These are phyloP conservation scores for Komagataea norvegica DNA, from an alignment of 1,139 yeast species.

Conservation along the genomic window DNA sequence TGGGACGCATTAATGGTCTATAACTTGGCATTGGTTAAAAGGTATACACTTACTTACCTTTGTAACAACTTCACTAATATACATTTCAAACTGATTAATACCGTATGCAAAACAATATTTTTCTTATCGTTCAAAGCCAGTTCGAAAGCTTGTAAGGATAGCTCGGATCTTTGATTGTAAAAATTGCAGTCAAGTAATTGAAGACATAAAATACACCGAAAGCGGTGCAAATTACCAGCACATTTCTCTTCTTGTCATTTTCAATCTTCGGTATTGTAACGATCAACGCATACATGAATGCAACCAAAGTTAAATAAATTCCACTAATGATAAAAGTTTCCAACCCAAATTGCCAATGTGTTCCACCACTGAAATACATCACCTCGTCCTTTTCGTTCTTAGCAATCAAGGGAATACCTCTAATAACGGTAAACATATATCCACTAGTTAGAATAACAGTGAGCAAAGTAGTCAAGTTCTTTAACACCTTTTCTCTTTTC, in stretches of 20 bases:
- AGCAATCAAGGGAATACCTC: constrained; percentile 60
- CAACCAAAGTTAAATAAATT: constrained; percentile 43
- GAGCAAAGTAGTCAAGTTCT: constrained; percentile 36
- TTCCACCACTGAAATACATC: constrained; percentile 58
- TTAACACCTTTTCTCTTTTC: constrained; percentile 33
- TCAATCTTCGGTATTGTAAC: constrained; percentile 25
- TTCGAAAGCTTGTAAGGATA: constrained; percentile 31
- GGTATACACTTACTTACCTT: too few relatives aligned
- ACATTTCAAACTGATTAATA: too few relatives aligned
- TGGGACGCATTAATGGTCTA: too few relatives aligned
- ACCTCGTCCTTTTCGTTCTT: constrained; percentile 40
- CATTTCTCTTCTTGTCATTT: constrained; percentile 15
- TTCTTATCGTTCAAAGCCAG: constrained; percentile 10
- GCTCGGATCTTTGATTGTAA: constrained; percentile 34
- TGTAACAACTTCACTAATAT: too few relatives aligned
- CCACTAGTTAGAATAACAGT: constrained; percentile 53
- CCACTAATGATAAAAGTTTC: constrained; percentile 52
- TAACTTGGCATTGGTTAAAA: too few relatives aligned
- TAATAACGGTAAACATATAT: constrained; percentile 55
- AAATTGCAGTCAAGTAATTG: constrained; percentile 33
- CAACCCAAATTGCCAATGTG: constrained; percentile 62
- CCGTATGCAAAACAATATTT: background rate
- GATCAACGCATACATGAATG: constrained; percentile 37
- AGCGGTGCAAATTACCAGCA: constrained; percentile 23
- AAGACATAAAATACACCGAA: constrained; percentile 31